Base-by-base conservation (phyloP, 2,329 filamentous ascomycete species). In the Trichophyton rubrum region DNA sequence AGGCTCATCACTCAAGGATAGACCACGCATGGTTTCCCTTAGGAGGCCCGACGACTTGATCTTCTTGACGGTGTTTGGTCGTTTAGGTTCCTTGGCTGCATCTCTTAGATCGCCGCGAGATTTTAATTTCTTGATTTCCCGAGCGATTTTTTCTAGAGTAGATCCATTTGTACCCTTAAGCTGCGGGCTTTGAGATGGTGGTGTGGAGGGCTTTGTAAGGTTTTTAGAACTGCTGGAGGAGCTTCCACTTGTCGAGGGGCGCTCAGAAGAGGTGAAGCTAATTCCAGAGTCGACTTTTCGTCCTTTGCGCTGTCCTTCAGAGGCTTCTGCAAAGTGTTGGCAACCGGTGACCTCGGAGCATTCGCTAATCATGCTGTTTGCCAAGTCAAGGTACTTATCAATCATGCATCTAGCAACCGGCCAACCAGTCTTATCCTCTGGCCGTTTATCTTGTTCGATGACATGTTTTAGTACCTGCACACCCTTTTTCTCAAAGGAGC, bases 201-300 rank as follows among this genome's bases (percentile, higher is more conserved):
- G 59, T 11, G 45, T 47, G 61, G 55, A 59, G 38, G 53, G 57
- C 68, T 59, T 65, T 58, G 64, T 66, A 43, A 59, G 60, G n/a
- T 61, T 64, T 59, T 66, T 69, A 62, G 63, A 64, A 62, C 67
- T 69, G 60, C 66, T 66, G 55, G 67, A 67, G n/a, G 63, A 64
- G 61, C 67, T 70, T 65, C 72, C 73, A 63, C 69, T 74, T 30
- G 73, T 73, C 8, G 72, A 71, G 33, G 72, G 69, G 33, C 69
- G 70, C 47, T 70, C 70, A 24, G 69, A 65, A 1, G 73, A 73
- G 57, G 74, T 76, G 66, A 85, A 84, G 70, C 82, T 85, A 62
- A 85, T 80, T 20, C 83, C 84, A 2, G 84, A 86, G 68, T 86
- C 84, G 22, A 80, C 80, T 71, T 85, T 85, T 59, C 74, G 72